Evolutionary conservation across 306 rosid genomes (phyloP), one percentile per base, ranked within the genome.

Genomic region (Quercus parvula): DNA sequence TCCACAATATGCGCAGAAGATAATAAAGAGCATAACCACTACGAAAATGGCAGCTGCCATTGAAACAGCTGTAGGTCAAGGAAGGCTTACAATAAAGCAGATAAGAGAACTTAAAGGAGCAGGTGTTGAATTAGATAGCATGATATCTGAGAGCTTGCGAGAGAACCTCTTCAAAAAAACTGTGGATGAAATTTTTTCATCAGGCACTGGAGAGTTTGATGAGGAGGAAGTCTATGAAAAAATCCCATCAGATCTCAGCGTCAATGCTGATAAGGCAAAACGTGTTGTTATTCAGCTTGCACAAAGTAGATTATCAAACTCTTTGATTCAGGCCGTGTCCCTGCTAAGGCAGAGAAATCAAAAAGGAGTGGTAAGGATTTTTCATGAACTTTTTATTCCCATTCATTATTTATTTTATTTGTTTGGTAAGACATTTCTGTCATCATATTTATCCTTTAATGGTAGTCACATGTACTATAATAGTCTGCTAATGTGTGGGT

Each of bases 141-240:
- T 95, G 93, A 87, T 95, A 78, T 93, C 98, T 19, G 88, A 84
- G 87, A 89, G 84, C 77, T 80, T 93, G 84, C 91, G 99, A 70
- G 98, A 95, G 87, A 90, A 56, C 79, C 85, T 95, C 81, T 95
- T 95, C 86, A 95, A 91, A 68, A 95, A 95, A 85, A 91, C 97
- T 1, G 90, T 95, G 56, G 99, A 90, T 71, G 97, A 93, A 74
- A 88, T 95, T 76, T 95, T 95, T 91, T 95, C 99, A 33, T 95
- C 98, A 0, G 99, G 99, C 75, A 95, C 98, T 2, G 99, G 99
- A 57, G 99, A 95, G 85, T 95, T 95, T 78, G 97, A 91, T 55
- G 93, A 91, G 80, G 97, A 89, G 73, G 99, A 95, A 87, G 98
- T 95, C 49, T 95, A 84, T 77, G 93, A 90, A 86, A 95, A 89